phyloP scores from a whole-genome alignment of 768 basidiomycete genomes.

The Phlebiopsis gigantea region DNA sequence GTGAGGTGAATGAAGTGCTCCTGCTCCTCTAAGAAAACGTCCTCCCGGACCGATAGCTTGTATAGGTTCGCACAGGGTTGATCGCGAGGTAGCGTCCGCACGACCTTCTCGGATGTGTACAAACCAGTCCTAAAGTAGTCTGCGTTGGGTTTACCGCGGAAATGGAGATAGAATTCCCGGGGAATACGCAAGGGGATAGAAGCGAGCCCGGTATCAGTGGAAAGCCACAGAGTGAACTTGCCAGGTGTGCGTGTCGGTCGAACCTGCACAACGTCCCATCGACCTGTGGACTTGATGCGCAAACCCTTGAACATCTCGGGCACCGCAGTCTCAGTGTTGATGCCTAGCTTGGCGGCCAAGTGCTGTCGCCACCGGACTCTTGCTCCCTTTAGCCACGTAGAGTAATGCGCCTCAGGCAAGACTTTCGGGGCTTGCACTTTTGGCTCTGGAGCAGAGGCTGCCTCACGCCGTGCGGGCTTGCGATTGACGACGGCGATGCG shows the following conservation, averaged over 20 bases:
- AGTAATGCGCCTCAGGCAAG: constrained; percentile 60
- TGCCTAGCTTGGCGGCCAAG: constrained; percentile 43
- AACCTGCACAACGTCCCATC: constrained; percentile 94
- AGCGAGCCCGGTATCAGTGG: constrained; percentile 73
- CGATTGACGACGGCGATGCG: constrained; percentile 53
- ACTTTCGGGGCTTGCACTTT: constrained; percentile 38
- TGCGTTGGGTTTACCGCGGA: constrained; percentile 64
- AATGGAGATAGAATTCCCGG: constrained; percentile 90
- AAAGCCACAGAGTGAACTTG: constrained; percentile 85
- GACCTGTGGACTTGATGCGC: constrained; percentile 52
- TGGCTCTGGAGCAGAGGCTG: constrained; percentile 38
- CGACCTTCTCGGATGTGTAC: constrained; percentile 71
- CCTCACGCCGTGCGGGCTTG: constrained; percentile 35
- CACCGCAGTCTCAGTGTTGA: constrained; percentile 35
- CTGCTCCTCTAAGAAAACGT: constrained; percentile 75
- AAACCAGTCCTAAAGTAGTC: constrained; percentile 61
- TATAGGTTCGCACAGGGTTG: constrained; percentile 75
- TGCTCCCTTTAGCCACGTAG: constrained; percentile 73
- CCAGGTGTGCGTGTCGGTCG: constrained; percentile 72
- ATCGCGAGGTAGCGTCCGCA: constrained; percentile 74
- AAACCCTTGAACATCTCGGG: constrained; percentile 73
- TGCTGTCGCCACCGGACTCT: constrained; percentile 70
- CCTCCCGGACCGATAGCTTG: constrained; percentile 78
- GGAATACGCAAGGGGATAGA: constrained; percentile 80
- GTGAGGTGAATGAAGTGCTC: constrained; percentile 90